phyloP scores from a whole-genome alignment of 2,329 filamentous ascomycete genomes.

The Paracorniculantispora psalliotae region DNA sequence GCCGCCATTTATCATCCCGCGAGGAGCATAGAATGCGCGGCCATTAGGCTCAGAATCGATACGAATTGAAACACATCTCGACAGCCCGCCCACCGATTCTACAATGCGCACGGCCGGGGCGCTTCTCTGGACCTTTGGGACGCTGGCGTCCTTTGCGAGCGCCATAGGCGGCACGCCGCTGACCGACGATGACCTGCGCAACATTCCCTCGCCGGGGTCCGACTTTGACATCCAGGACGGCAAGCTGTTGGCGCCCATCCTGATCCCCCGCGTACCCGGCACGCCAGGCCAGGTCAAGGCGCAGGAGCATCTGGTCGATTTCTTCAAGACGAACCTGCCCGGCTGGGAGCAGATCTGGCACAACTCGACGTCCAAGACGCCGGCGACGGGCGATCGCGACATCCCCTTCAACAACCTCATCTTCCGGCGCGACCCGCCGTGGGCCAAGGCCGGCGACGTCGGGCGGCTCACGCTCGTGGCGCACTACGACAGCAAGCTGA shows the following conservation, averaged over 20 bases:
- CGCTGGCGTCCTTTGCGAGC: constrained; percentile 19
- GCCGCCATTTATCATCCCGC: too few species aligned
- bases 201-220: constrained; percentile 64
- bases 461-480: constrained; percentile 81
- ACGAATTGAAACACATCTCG: not conserved
- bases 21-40: not conserved
- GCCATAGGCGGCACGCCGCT: constrained; percentile 47
- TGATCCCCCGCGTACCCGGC: constrained; percentile 83
- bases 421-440: constrained; percentile 82
- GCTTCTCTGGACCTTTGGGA: constrained; percentile 10
- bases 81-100: not conserved
- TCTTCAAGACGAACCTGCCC: constrained; percentile 71
- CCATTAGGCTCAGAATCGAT: not conserved
- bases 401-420: constrained; percentile 87
- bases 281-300: constrained; percentile 69
- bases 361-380: constrained; percentile 83
- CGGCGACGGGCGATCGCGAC: constrained; percentile 62
- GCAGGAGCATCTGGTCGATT: constrained; percentile 76
- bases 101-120: constrained; percentile 8
- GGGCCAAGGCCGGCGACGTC: constrained; percentile 67
- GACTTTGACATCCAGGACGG: constrained; percentile 78
- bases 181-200: constrained; percentile 68
- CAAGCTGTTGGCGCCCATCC: constrained; percentile 75
- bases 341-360: constrained; percentile 78
- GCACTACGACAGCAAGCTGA: constrained; percentile 85